Percentiles rank a stretch among this genome's conserved stretches.
These are phyloP conservation scores for Oidiodendron maius DNA, from an alignment of 495 filamentous ascomycete genomes.

Conservation along the genomic window DNA sequence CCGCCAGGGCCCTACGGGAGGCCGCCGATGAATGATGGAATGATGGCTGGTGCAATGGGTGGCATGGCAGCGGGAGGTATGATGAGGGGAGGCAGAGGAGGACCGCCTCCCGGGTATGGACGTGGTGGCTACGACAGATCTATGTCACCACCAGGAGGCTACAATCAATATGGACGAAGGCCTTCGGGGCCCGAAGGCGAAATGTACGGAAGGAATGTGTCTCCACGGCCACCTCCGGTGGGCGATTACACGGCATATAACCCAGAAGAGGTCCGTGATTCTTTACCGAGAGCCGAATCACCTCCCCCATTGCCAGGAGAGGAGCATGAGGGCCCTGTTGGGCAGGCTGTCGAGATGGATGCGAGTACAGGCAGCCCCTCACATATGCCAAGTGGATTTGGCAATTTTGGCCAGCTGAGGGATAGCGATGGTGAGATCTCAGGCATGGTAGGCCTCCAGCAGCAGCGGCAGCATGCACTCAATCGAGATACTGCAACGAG, in stretches of 20 bases:
- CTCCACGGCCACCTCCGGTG: conserved; percentile 10
- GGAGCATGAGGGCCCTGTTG: conserved; percentile 41
- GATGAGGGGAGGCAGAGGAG: conserved; percentile 45
- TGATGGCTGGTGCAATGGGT: conserved; percentile 23
- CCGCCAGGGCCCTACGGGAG: conserved; percentile 55
- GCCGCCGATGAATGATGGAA: conserved; percentile 28
- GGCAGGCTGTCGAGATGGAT: conserved; percentile 86
- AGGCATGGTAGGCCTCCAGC: conserved; percentile 63
- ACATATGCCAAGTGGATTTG: conserved; percentile 32
- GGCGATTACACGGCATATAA: conserved; percentile 37
- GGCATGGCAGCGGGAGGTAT: conserved; percentile 18
- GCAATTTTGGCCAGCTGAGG: conserved; percentile 40
- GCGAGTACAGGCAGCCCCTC: conserved; percentile 47
- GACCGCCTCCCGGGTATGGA: conserved; percentile 48
- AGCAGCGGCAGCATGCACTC: conserved; percentile 36
- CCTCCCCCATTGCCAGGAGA: conserved; percentile 58
- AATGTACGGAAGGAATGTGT: conserved; percentile 9
- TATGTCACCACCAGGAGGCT: conserved; percentile 34
- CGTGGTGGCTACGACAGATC: conserved; percentile 7
- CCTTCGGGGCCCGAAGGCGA: conserved; percentile 5
- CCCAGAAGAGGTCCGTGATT: conserved; percentile 26
- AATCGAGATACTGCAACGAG: conserved; percentile 39
- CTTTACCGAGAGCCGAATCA: conserved; percentile 49
- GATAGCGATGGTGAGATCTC: conserved; percentile 65
- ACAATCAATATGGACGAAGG: conserved; percentile 24